Base-by-base conservation (phyloP, 495 filamentous ascomycete species). In the Thozetella sp. region DNA sequence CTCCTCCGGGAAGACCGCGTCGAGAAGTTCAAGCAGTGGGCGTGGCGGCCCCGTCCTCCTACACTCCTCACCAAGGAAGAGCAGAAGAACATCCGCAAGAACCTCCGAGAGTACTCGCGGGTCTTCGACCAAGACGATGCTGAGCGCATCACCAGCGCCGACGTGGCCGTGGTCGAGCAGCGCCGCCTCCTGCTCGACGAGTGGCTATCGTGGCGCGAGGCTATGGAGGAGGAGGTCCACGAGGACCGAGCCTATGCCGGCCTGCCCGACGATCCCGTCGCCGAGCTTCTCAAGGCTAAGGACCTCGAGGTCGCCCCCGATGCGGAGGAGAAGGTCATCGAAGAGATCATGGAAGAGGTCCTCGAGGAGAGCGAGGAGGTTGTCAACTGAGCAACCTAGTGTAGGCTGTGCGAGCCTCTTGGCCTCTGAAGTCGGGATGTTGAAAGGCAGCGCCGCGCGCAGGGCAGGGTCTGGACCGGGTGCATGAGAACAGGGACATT, bases 61-160 rank as follows among this genome's bases (percentile, higher is more conserved):
- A 96, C 91, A 22, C 86, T 98, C 54, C 90, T 99, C 57, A 86
- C 85, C 76, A 93, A 92, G 74, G 92, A 97, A 64, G 93, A 97
- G 81, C 94, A 97, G 81, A 97, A 97, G 83, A 82, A 88, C 66
- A 92, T 97, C 69, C 96, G 96, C 79, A 97, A 96, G 86, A 98
- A 97, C 79, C 89, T 99, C 50, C 90, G 94, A 50, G 95, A 98
- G 76, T 98, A 97, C 86, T 90, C 87, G 70, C 90, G 90, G 73
- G 78, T 92, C 57, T 99, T 99, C 78, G 96, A 98, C 60, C 91
- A 95, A 76, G 91, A 97, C 74, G 95, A 98, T 74, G 86, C 88
- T 64, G 92, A 93, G 63, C 92, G 93, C 63, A 92, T 92, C 73
- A 91, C 91, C 64, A 92, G 91, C 56, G 95, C 93, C 67, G 93